Conservation (phyloP, 2,329 filamentous ascomycete genomes). For the Aspergillus tubingensis region DNA sequence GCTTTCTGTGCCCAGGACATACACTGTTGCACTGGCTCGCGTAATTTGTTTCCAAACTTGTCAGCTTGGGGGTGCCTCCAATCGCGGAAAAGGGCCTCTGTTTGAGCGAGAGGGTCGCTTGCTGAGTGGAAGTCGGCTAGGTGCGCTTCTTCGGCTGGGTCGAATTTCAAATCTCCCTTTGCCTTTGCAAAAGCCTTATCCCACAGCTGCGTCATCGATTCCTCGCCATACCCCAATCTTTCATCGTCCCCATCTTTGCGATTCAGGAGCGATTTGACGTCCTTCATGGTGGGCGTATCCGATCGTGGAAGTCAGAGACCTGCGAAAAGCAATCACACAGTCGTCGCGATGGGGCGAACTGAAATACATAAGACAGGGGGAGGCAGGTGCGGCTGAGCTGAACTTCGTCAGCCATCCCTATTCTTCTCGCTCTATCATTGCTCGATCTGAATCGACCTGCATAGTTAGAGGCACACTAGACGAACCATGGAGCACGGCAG, state of each 20-base stretch:
- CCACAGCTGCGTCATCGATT: neutral
- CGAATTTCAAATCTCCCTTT: neutral
- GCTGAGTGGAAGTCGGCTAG: neutral
- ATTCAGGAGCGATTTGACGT: neutral
- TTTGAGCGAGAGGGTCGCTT: neutral
- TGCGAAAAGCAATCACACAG: neutral
- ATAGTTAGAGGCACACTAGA: constrained; percentile 1
- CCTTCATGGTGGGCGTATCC: neutral
- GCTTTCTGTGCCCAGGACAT: neutral
- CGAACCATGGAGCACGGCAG: neutral
- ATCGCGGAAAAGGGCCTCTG: neutral
- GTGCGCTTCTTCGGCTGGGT: neutral
- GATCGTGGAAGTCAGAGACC: neutral
- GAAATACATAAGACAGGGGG: neutral
- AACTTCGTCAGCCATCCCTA: neutral
- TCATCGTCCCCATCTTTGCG: neutral
- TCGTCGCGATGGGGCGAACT: neutral
- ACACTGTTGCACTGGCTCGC: neutral
- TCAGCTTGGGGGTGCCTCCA: neutral
- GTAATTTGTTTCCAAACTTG: neutral
- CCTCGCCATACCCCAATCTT: neutral
- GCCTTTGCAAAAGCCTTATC: neutral
- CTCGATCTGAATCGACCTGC: neutral
- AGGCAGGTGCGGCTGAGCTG: constrained; percentile 1
- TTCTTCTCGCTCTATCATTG: neutral